phyloP scores from a whole-genome alignment of 2,329 filamentous ascomycete genomes.

The Polytolypa hystricis region DNA sequence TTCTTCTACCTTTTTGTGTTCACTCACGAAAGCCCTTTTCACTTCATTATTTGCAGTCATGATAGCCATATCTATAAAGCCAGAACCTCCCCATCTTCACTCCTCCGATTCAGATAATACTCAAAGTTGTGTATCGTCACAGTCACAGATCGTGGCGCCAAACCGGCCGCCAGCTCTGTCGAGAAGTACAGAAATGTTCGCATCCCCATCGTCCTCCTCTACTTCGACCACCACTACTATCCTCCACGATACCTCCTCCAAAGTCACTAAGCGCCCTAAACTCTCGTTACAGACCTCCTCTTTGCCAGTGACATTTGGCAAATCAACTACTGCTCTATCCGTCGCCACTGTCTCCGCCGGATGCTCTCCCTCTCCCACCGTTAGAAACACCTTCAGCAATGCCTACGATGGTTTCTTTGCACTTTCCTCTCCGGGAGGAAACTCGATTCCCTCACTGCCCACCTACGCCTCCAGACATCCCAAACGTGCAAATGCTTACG shows the following conservation, averaged over 20 bases:
- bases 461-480: slow-evolving; percentile 14
- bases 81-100: slow-evolving; percentile 4
- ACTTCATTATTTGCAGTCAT: slow-evolving; percentile 6
- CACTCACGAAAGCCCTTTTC: too few species aligned
- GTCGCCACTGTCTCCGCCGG: slow-evolving; percentile 42
- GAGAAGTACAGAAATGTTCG: too few species aligned
- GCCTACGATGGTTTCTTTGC: slow-evolving; percentile 39
- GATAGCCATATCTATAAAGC: slow-evolving; percentile 2
- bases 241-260: neutral
- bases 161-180: too few species aligned
- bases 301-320: slow-evolving; percentile 42
- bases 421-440: slow-evolving; percentile 25
- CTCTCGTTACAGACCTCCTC: slow-evolving; percentile 49
- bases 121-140: neutral
- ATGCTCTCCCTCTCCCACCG: slow-evolving; percentile 44
- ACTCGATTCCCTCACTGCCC: slow-evolving; percentile 21
- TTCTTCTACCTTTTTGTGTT: slow-evolving; percentile 1
- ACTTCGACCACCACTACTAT: slow-evolving; percentile 10
- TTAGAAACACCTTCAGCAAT: slow-evolving; percentile 52
- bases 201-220: slow-evolving; percentile 3
- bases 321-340: slow-evolving; percentile 41
- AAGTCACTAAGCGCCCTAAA: slow-evolving; percentile 39
- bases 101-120: neutral
- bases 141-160: neutral
- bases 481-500: slow-evolving; percentile 6